A percentile compares a stretch with the other conserved stretches of the same genome.
These are phyloP conservation scores for Gnomoniopsis sp. DNA, from an alignment of 2,329 filamentous ascomycete genomes.

Conservation along the genomic window DNA sequence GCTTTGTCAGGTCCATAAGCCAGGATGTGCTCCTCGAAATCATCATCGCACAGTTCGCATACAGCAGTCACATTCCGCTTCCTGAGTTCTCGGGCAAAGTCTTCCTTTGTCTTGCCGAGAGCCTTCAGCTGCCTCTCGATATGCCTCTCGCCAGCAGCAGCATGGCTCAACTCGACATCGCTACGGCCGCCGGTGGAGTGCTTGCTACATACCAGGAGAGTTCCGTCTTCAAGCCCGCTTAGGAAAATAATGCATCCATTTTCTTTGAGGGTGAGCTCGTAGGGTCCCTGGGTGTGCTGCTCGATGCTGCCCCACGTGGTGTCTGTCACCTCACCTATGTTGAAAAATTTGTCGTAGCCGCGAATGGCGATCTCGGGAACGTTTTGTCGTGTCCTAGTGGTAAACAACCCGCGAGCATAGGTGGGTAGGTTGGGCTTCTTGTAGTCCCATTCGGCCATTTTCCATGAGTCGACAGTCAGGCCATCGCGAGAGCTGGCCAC, in stretches of 20 bases:
- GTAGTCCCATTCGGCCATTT: conserved; percentile 93
- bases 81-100: conserved; percentile 74
- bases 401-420: conserved; percentile 92
- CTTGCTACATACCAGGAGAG: conserved; percentile 95
- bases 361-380: conserved; percentile 76
- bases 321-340: conserved; percentile 74
- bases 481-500: conserved; percentile 61
- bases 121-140: conserved; percentile 74
- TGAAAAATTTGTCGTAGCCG: conserved; percentile 99
- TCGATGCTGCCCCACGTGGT: conserved; percentile 83
- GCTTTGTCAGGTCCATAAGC: conserved; percentile 79
- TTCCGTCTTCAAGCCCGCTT: conserved; percentile 82
- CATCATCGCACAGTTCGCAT: conserved; percentile 92
- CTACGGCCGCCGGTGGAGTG: conserved; percentile 84
- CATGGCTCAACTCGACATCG: conserved; percentile 75
- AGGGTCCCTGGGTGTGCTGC: conserved; percentile 74
- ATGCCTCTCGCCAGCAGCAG: conserved; percentile 76
- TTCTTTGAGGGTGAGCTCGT: conserved; percentile 95
- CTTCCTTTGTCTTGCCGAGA: conserved; percentile 73
- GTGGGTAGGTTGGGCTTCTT: conserved; percentile 83
- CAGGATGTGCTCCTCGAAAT: conserved; percentile 94
- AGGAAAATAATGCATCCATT: conserved; percentile 99
- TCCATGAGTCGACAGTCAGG: conserved; percentile 83
- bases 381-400: conserved; percentile 63
- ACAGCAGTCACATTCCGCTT: conserved; percentile 88